phyloP scores from a whole-genome alignment of 2,329 filamentous ascomycete species.

The Biscogniauxia marginata region DNA sequence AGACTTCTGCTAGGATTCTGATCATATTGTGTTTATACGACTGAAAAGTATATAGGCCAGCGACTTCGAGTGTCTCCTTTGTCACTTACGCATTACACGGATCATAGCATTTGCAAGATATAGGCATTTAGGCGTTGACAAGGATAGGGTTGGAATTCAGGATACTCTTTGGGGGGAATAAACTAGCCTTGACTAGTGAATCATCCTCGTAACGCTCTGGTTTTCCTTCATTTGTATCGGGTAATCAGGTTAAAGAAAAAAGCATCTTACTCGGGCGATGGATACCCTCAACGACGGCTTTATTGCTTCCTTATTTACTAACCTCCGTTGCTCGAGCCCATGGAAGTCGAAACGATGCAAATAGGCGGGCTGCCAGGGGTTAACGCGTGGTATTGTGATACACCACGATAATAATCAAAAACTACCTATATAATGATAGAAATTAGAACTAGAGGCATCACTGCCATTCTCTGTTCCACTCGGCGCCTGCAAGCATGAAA shows the following conservation, averaged over 20 bases:
- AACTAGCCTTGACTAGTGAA: conserved; percentile 18
- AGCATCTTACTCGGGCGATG: background rate
- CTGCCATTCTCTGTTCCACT: conserved; percentile 13
- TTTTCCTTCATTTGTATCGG: background rate
- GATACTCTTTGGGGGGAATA: background rate
- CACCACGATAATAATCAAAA: conserved; percentile 1
- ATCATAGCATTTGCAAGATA: conserved; percentile 18
- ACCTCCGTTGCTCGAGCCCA: background rate
- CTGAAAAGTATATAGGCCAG: background rate
- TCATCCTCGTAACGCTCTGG: background rate
- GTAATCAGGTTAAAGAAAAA: background rate
- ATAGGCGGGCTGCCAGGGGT: background rate
- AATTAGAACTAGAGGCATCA: conserved; percentile 23
- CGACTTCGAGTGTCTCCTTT: conserved; percentile 2
- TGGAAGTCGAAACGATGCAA: background rate
- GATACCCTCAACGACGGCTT: background rate
- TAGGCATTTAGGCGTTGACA: conserved; percentile 11
- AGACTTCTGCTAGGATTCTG: conserved; percentile 11
- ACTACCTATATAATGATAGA: conserved; percentile 22
- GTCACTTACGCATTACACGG: conserved; percentile 20
- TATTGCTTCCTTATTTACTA: background rate
- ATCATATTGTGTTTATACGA: conserved; percentile 1
- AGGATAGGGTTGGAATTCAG: conserved; percentile 10
- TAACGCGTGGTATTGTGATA: conserved; percentile 13
- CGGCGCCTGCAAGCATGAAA: conserved; percentile 17